phyloP scores from a whole-genome alignment of 2,329 filamentous ascomycete genomes.

The Talaromyces sp. region DNA sequence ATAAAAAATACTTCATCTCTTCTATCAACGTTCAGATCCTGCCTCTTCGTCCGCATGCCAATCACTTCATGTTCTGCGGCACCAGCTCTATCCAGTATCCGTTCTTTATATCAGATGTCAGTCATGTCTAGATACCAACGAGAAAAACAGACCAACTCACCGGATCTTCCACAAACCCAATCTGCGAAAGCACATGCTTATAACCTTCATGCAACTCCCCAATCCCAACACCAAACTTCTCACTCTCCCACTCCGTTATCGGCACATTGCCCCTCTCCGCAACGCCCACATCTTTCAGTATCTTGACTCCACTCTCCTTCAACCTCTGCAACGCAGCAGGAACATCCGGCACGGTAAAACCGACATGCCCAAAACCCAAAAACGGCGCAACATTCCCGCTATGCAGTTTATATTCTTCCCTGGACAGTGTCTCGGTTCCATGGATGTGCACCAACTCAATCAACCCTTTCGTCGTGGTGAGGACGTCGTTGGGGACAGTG shows the following conservation, averaged over 20 bases:
- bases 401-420: conserved; percentile 20
- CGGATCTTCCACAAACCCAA: conserved; percentile 41
- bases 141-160: conserved; percentile 23
- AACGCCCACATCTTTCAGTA: conserved; percentile 36
- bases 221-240: conserved; percentile 28
- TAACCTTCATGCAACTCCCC: conserved; percentile 36
- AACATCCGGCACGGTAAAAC: conserved; percentile 40
- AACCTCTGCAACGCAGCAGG: conserved; percentile 29
- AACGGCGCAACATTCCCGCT: conserved; percentile 35
- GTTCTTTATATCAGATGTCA: neutral
- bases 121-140: neutral
- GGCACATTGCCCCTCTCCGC: conserved; percentile 29
- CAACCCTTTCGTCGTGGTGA: conserved; percentile 34
- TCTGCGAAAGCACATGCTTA: conserved; percentile 33
- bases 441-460: conserved; percentile 40
- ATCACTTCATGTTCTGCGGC: conserved; percentile 6
- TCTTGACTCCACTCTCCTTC: conserved; percentile 27
- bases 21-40: neutral
- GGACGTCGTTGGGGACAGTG: conserved; percentile 23
- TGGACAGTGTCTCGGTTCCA: conserved; percentile 28
- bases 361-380: conserved; percentile 39
- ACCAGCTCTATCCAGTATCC: conserved; percentile 7
- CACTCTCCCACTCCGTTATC: conserved; percentile 33
- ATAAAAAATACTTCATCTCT: neutral
- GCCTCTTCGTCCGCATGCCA: neutral